Evolutionary conservation across 2,329 filamentous ascomycete species (phyloP).

Genomic region (Neonectria punicea): DNA sequence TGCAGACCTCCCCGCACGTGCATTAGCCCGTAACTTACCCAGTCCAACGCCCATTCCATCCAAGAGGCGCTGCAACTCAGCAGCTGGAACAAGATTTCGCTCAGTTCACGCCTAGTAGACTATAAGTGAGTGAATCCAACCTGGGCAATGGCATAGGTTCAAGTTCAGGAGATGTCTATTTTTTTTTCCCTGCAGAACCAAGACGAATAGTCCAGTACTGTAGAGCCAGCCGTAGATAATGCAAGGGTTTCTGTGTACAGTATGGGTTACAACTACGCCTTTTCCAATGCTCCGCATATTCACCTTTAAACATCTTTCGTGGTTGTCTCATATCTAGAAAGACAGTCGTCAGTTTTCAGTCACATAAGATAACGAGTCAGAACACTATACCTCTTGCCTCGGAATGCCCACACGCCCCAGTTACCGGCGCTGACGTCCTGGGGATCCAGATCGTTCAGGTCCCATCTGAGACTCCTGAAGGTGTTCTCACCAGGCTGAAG

Average conservation of each 20-base stretch:
- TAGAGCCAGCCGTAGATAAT: slow-evolving; percentile 17
- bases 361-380: slow-evolving; percentile 38
- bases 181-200: slow-evolving; percentile 17
- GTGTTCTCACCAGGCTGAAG: slow-evolving; percentile 93
- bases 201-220: not conserved
- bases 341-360: slow-evolving; percentile 8
- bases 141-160: not conserved
- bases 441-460: slow-evolving; percentile 93
- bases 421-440: slow-evolving; percentile 96
- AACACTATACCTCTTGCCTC: slow-evolving; percentile 85
- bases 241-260: slow-evolving; percentile 33
- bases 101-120: not conserved
- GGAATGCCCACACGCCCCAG: slow-evolving; percentile 97
- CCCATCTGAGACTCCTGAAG: slow-evolving; percentile 95
- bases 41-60: not conserved
- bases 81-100: not conserved
- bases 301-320: slow-evolving; percentile 56
- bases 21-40: slow-evolving; percentile 17
- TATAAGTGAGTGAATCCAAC: too few relatives aligned
- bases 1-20: slow-evolving; percentile 34
- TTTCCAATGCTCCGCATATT: not conserved
- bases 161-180: slow-evolving; percentile 19
- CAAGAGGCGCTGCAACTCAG: slow-evolving; percentile 12
- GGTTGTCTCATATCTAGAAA: slow-evolving; percentile 69
- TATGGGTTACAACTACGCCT: slow-evolving; percentile 23